Percentiles rank a stretch among this genome's conserved stretches.
phyloP scores from a whole-genome alignment of 345 rosid species.

The Aquilaria yunnanensis region DNA sequence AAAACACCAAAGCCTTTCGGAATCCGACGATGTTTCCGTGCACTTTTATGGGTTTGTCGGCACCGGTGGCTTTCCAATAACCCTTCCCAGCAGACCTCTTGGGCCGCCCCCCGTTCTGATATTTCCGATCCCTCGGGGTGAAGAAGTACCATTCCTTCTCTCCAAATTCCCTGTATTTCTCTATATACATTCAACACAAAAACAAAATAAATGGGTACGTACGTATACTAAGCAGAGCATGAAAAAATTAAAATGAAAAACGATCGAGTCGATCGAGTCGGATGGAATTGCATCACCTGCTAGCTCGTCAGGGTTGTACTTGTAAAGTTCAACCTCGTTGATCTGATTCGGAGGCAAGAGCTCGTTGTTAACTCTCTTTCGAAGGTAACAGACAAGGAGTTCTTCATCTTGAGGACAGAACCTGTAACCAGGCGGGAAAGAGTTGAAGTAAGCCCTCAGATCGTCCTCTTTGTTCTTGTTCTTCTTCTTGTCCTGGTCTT shows the following conservation, averaged over 20 bases:
- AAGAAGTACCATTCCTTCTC: slow-evolving; percentile 17
- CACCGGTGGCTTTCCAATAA: slow-evolving; percentile 11
- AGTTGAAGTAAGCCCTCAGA: no score
- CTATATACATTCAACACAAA: neutral
- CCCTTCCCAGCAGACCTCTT: slow-evolving; percentile 7
- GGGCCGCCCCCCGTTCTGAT: slow-evolving; percentile 6
- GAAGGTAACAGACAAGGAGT: neutral
- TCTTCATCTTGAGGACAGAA: slow-evolving; percentile 9
- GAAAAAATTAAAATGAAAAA: no score
- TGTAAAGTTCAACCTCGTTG: no score
- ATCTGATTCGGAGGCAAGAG: neutral
- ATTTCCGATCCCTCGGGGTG: slow-evolving; percentile 11
- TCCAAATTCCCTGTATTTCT: slow-evolving; percentile 9
- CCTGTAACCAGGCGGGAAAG: slow-evolving; percentile 10
- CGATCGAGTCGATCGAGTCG: no score
- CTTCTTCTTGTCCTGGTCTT: no score
- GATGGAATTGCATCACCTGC: no score
- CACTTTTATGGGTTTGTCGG: neutral
- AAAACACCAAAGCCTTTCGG: slow-evolving; percentile 11
- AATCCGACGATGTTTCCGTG: neutral
- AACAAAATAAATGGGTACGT: no score
- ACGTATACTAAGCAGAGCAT: no score
- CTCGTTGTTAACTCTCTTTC: neutral
- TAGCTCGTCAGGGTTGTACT: no score
- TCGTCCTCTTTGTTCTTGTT: no score